phyloP scores from a whole-genome alignment of 768 basidiomycete genomes.

The Cytidiella melzeri region DNA sequence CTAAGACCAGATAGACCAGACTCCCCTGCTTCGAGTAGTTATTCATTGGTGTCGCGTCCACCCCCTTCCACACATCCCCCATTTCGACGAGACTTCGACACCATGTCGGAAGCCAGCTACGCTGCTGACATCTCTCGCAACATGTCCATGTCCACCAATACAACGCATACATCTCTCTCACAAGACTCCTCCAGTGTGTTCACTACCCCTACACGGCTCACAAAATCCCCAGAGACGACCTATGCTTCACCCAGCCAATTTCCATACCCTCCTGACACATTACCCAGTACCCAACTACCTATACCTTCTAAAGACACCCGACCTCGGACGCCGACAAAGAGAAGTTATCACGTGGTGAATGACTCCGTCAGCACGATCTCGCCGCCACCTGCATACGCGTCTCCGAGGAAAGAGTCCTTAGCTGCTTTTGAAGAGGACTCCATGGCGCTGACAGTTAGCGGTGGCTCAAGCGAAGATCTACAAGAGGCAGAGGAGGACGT shows the following conservation, averaged over 20 bases:
- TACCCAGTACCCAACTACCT: neutral
- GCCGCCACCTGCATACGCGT: slow-evolving; percentile 44
- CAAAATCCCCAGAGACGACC: neutral
- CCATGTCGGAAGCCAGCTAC: slow-evolving; percentile 7
- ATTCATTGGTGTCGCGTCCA: slow-evolving; percentile 2
- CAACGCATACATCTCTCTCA: neutral
- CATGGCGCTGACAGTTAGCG: neutral
- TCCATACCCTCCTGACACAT: neutral
- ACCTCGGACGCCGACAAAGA: slow-evolving; percentile 32
- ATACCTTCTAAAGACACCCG: slow-evolving; percentile 15
- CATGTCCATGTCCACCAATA: neutral
- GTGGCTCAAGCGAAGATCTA: neutral
- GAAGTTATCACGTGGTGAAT: slow-evolving; percentile 39
- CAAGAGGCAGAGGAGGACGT: neutral
- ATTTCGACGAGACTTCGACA: slow-evolving; percentile 2
- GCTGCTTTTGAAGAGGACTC: neutral
- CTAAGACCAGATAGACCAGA: neutral
- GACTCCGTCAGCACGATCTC: slow-evolving; percentile 23
- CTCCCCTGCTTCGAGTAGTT: slow-evolving; percentile 8
- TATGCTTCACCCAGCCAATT: neutral
- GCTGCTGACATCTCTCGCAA: slow-evolving; percentile 8
- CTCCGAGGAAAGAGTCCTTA: slow-evolving; percentile 14
- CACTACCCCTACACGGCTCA: neutral
- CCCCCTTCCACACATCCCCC: slow-evolving; percentile 5
- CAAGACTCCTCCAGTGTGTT: slow-evolving; percentile 4